phyloP scores from a whole-genome alignment of 306 rosid species.

The Echinosophora koreensis region DNA sequence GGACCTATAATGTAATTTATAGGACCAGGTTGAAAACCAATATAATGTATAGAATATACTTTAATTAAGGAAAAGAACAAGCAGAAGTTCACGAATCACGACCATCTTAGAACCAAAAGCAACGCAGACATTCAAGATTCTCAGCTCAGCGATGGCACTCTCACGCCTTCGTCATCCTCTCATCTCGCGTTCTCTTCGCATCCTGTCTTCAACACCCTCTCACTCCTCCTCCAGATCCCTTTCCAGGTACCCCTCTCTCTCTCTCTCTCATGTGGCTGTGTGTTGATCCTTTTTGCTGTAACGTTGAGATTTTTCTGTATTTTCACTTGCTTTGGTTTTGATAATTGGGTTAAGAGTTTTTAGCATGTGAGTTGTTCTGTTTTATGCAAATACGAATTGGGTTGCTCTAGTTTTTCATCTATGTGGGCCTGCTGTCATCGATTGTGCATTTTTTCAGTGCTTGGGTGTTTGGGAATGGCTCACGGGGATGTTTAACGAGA shows the following conservation, averaged over 20 bases:
- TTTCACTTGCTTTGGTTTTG: background rate
- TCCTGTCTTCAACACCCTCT: constrained; percentile 52
- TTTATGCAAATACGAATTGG: background rate
- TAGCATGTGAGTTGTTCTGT: background rate
- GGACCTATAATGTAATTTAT: no score
- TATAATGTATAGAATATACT: no score
- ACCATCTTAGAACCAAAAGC: background rate
- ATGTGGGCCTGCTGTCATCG: background rate
- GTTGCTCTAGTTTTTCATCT: background rate
- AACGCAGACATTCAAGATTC: background rate
- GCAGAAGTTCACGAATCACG: background rate
- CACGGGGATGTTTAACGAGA: background rate
- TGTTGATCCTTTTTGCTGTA: background rate
- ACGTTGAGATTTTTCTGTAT: constrained; percentile 2
- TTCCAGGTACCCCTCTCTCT: constrained; percentile 54
- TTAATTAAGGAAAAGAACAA: no score
- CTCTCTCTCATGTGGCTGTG: background rate
- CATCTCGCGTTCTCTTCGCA: constrained; percentile 72
- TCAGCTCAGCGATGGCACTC: constrained; percentile 65
- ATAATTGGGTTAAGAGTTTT: background rate
- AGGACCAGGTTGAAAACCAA: no score
- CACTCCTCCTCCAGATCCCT: constrained; percentile 65
- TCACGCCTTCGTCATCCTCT: constrained; percentile 86
- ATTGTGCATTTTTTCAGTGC: background rate
- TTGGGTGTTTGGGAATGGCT: background rate